Base-by-base conservation (phyloP, 768 basidiomycete species). In the Leccinum imitatum region DNA sequence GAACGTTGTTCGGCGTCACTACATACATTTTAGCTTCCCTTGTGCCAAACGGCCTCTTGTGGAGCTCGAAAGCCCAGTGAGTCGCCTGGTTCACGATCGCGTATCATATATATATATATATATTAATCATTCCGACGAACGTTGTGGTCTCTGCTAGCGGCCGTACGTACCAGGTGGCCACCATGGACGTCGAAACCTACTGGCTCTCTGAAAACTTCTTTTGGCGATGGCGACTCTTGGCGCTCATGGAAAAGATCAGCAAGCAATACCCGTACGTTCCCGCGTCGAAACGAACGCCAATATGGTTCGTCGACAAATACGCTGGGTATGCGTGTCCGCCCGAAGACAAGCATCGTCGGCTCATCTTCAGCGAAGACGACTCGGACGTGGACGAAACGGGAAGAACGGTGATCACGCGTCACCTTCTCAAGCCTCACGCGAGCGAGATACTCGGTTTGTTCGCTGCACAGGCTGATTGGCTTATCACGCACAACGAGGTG, bases 391-490 rank as follows among this genome's bases (percentile, higher is more conserved):
- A 74, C 30, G 73, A 74, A 1, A 64, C 62, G 1, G 73, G 75
- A 3, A 62, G 30, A 14, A 71, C 73, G 2, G 60, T 37, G 3
- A 73, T 69, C 35, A 76, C 76, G 14, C 78, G 82, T 25, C 75
- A 77, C 44, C 76, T 79, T 14, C 80, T 84, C 25, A 78, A 73
- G 57, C 70, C 87, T 27, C 77, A 84, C 50, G 75, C 58, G 30
- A 79, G 84, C 35, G 83, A 86, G 66, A 68, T 87, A n/a, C 67
- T 75, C 37, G 76, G 78, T 11, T 59, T 77, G 2, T 81, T 87
- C 60, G 85, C 84, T 11, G 74, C 78, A 10, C 85, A 88, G 9
- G 79, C 80, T 0, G 80, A 80, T 37, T 89, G 87, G 87, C 64
- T 89, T 8, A 67, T 85, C 39, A 78, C 82, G 11, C 77, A 85